phyloP scores from a whole-genome alignment of 768 basidiomycete species.

The Boletus rubropictus region DNA sequence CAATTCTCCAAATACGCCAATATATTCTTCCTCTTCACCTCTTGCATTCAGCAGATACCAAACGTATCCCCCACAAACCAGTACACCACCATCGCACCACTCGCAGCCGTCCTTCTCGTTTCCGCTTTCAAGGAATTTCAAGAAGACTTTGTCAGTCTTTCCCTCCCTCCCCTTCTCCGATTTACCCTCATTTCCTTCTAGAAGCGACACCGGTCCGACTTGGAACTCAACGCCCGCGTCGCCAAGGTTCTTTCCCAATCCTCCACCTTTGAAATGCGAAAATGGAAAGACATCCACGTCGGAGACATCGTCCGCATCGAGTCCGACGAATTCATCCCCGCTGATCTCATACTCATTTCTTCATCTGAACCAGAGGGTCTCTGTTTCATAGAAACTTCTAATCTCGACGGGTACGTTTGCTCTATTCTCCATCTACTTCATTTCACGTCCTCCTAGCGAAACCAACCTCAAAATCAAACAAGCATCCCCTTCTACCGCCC shows the following conservation, averaged over 20 bases:
- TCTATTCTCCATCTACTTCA: not conserved
- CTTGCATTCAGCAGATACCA: constrained; percentile 95
- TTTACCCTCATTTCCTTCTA: constrained; percentile 27
- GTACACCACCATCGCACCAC: constrained; percentile 92
- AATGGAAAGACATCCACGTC: constrained; percentile 86
- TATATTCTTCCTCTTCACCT: constrained; percentile 96
- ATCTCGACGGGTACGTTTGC: constrained; percentile 80
- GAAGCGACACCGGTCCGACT: constrained; percentile 97
- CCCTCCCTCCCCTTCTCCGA: not conserved
- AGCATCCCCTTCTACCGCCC: constrained; percentile 74
- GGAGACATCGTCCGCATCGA: constrained; percentile 92
- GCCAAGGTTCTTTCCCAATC: constrained; percentile 68
- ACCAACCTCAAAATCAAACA: constrained; percentile 99
- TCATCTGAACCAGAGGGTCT: constrained; percentile 96
- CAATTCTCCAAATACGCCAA: constrained; percentile 99
- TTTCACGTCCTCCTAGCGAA: constrained; percentile 48
- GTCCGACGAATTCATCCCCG: constrained; percentile 91
- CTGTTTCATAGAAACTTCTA: constrained; percentile 97
- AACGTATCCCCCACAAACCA: constrained; percentile 93
- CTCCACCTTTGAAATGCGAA: constrained; percentile 61
- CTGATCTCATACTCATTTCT: constrained; percentile 81
- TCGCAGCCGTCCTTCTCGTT: constrained; percentile 81
- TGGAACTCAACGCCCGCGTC: constrained; percentile 79
- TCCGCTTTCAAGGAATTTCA: constrained; percentile 95
- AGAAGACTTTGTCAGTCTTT: constrained; percentile 67